phyloP scores from a whole-genome alignment of 2,329 filamentous ascomycete genomes.

The Colletotrichum ledebouriae region DNA sequence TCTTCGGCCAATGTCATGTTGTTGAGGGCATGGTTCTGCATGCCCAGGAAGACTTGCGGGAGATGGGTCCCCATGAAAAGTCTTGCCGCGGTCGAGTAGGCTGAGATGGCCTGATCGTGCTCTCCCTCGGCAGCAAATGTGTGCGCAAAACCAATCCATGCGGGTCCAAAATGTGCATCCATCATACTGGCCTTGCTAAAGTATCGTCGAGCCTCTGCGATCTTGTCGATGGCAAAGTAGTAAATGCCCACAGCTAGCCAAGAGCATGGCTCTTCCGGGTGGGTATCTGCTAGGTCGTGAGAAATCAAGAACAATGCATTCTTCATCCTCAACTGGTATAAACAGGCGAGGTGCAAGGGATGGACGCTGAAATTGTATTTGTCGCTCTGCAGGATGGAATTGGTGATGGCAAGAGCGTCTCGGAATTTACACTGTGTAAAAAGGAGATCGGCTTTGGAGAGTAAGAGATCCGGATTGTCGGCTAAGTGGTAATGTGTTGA shows the following conservation, averaged over 20 bases:
- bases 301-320: slow-evolving; percentile 92
- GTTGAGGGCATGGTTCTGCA: slow-evolving; percentile 97
- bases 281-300: slow-evolving; percentile 91
- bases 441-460: slow-evolving; percentile 89
- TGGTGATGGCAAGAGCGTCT: slow-evolving; percentile 87
- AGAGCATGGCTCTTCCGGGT: slow-evolving; percentile 90
- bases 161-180: slow-evolving; percentile 96
- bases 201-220: slow-evolving; percentile 93
- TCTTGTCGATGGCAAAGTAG: slow-evolving; percentile 89
- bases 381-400: slow-evolving; percentile 83
- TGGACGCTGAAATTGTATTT: slow-evolving; percentile 92
- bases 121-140: slow-evolving; percentile 98
- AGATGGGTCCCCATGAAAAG: slow-evolving; percentile 97
- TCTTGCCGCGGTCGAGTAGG: slow-evolving; percentile 94
- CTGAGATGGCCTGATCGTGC: slow-evolving; percentile 97
- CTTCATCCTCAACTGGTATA: slow-evolving; percentile 88
- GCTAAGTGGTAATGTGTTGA: slow-evolving; percentile 93
- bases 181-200: slow-evolving; percentile 98
- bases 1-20: slow-evolving; percentile 95
- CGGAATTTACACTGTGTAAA: slow-evolving; percentile 96
- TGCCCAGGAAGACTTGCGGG: slow-evolving; percentile 94
- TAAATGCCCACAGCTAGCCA: slow-evolving; percentile 97
- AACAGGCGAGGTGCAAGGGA: slow-evolving; percentile 89
- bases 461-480: slow-evolving; percentile 88
- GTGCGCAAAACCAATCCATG: slow-evolving; percentile 99